Evolutionary conservation across 352 stramenopile species (phyloP), one percentile per base, ranked within the genome.

Genomic region (Halophytophthora polymorphica): DNA sequence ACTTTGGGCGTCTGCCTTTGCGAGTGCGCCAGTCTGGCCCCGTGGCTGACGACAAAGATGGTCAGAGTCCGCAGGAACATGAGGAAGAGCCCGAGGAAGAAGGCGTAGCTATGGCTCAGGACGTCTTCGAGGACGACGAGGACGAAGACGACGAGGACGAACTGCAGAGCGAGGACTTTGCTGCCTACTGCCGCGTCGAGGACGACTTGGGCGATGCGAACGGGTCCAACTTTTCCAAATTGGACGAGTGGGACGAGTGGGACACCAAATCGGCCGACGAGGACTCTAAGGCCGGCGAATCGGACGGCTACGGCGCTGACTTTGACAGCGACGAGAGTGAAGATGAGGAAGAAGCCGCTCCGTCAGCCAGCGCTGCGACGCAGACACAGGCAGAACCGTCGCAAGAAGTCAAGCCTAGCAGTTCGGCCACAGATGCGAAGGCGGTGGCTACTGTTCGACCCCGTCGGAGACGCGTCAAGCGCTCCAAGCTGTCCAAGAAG

Each of bases 1-100:
- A 94, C 41, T 94, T 94, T 62, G 84, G 84, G 0, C 79, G 84
- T 5, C 53, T 94, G 44, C 84, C 84, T 2, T 61, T 48, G 4
- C 64, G 59, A 38, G 70, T 45, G 35, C 49, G 61, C 43, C 50
- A 48, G 5, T 37, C 36, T 18, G 25, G 53, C 8, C 44, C 53
- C 10, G 46, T 63, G 2, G 17, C 44, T 44, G 37, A 56, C 36
- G 57, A 45, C 14, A 50, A 34, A 13, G 46, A 72, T 1, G 52
- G 37, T 17, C 40, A 17, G 18, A 48, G 39, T 55, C 17, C 44
- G 29, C 23, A 69, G 2, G 50, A 55, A 0, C 53, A 49, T 18
- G 40, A 21, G 2, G 40, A 67, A 45, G 50, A 52, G 23, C 31
- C 25, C 8, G 25, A 31, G 25, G 25, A 31, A 8, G 25, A 50